These are phyloP conservation scores for Nicotiana attenuata DNA, from an alignment of 257 asterid genomes.

Conservation along the genomic window DNA sequence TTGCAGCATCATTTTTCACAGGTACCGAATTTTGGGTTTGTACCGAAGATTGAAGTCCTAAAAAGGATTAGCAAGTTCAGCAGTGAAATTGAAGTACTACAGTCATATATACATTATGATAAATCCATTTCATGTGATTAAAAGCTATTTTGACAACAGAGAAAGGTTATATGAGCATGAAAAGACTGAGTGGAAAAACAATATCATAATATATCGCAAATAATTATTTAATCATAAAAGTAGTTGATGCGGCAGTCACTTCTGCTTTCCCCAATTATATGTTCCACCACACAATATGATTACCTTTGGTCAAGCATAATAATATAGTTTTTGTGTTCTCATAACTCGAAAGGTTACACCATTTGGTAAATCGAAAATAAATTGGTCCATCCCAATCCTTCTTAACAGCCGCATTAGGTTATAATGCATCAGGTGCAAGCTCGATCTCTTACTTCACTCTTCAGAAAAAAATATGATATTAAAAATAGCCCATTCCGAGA, in stretches of 20 bases:
- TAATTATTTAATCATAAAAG: background rate
- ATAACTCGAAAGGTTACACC: background rate
- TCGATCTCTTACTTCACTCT: background rate
- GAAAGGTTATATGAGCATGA: background rate
- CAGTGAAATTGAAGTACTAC: constrained; percentile 3
- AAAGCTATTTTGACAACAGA: background rate
- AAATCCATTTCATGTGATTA: background rate
- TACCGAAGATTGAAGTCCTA: constrained; percentile 30
- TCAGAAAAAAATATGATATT: background rate
- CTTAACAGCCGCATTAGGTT: background rate
- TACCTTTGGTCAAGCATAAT: background rate
- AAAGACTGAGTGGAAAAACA: background rate
- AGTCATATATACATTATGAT: background rate
- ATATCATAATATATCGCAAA: background rate
- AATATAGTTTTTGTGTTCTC: background rate
- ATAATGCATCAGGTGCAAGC: background rate
- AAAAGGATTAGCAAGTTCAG: constrained; percentile 14
- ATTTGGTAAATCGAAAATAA: background rate
- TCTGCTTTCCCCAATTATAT: background rate
- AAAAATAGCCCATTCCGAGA: background rate
- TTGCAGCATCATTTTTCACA: constrained; percentile 17
- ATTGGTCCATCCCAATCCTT: background rate
- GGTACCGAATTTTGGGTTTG: constrained; percentile 24
- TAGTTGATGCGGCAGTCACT: background rate
- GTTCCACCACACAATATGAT: background rate